Conservation (phyloP, 2,329 filamentous ascomycete genomes). For the Aspergillus novofumigatus region DNA sequence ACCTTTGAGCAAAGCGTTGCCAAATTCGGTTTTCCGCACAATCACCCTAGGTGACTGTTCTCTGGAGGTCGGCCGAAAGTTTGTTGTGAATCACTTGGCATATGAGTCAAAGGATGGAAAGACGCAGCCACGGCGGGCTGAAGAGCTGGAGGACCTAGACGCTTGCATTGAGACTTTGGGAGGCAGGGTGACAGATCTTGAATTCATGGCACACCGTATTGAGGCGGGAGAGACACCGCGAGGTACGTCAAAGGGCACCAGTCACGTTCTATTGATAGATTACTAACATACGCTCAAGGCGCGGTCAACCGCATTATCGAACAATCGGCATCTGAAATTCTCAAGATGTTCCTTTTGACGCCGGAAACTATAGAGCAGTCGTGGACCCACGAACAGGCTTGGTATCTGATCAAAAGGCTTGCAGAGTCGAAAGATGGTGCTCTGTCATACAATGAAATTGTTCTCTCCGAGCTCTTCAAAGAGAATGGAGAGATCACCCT, state of each 20-base stretch:
- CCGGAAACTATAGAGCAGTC: conserved; percentile 54
- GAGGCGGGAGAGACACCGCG: conserved; percentile 79
- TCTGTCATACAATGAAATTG: conserved; percentile 79
- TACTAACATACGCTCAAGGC: conserved; percentile 38
- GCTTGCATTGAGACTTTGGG: conserved; percentile 76
- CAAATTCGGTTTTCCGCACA: conserved; percentile 84
- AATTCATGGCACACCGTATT: conserved; percentile 86
- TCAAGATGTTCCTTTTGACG: conserved; percentile 82
- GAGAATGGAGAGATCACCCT: conserved; percentile 70
- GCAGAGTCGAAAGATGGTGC: conserved; percentile 55
- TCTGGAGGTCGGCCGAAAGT: conserved; percentile 80
- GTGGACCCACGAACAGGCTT: conserved; percentile 84
- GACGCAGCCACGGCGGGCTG: conserved; percentile 34
- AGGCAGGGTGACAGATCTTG: conserved; percentile 89
- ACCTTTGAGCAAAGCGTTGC: conserved; percentile 77
- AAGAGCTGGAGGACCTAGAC: conserved; percentile 69
- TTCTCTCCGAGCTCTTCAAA: conserved; percentile 73
- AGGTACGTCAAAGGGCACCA: conserved; percentile 30
- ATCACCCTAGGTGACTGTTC: conserved; percentile 83
- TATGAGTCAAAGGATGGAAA: conserved; percentile 33
- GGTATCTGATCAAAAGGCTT: conserved; percentile 78
- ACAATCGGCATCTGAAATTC: conserved; percentile 81
- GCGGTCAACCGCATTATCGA: conserved; percentile 86
- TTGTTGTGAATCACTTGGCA: conserved; percentile 78
- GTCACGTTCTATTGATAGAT: no score